Base-by-base conservation (phyloP, 1,284 basidiomycete genomes). In the Phylloporus sp. region DNA sequence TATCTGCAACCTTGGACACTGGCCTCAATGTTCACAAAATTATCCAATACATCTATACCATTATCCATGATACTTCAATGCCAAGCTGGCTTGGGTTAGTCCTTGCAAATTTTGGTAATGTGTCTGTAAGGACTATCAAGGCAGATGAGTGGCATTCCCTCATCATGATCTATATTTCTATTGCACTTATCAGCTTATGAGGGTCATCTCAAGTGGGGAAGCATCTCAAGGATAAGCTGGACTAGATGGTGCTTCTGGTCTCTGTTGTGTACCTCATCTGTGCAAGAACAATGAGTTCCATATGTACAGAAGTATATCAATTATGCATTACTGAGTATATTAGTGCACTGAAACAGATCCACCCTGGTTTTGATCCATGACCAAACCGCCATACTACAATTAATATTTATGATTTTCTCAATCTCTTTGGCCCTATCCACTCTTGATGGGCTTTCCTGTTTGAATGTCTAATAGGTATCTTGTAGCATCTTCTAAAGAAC, bases 381-480 rank as follows among this genome's bases (percentile, higher is more conserved):
- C 57, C 39, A 27, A 59, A 59, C 12, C 57, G 43, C 20, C 57
- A 62, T 12, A 10, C 47, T 3, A n/a, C 49, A 14, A 29, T 52
- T 4, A 32, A 53, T 20, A 53, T 62, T 8, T 62, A 39, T 41
- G 49, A 62, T 17, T 53, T 39, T 47, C 37, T 62, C 6, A 8
- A 19, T 4, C n/a, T 62, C 7, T 62, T 62, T 20, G 61, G 49
- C 5, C 61, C 47, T 19, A 37, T 62, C 25, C 47, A 53, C 19
- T 49, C 61, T 10, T 53, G 61, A 37, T 62, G 49, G 61, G n/a
- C 47, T 5, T 62, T 62, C 35, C 61, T 37, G 5, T 62, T 62
- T 19, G 49, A 62, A 17, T 25, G 45, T 23, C 45, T 62, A 20
- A 62, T 62, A n/a, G 32, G 61, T n/a, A 37, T 19, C 12, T 17